phyloP scores from a whole-genome alignment of 306 rosid genomes.

The Potentilla sterilis region DNA sequence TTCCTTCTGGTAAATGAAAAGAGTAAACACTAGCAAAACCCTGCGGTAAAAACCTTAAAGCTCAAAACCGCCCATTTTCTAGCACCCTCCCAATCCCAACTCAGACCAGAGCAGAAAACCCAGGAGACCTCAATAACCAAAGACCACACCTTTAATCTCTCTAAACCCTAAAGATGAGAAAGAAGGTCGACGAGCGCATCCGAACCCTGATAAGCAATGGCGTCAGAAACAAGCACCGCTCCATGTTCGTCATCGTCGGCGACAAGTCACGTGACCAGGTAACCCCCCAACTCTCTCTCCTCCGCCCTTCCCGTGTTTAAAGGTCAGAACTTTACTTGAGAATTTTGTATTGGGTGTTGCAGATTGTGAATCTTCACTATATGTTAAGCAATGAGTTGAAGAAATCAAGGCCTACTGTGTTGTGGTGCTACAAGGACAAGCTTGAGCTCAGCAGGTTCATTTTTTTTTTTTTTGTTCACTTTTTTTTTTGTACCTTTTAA shows the following conservation, averaged over 20 bases:
- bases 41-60: neutral
- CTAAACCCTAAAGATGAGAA: slow-evolving; percentile 51
- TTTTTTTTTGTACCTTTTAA: neutral
- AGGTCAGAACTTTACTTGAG: neutral
- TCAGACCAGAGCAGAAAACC: neutral
- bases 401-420: slow-evolving; percentile 68
- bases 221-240: slow-evolving; percentile 74
- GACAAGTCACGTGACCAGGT: slow-evolving; percentile 98
- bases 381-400: slow-evolving; percentile 78
- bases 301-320: neutral
- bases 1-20: neutral
- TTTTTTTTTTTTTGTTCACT: neutral
- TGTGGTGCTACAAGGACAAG: slow-evolving; percentile 94
- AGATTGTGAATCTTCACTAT: slow-evolving; percentile 91
- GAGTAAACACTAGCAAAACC: neutral
- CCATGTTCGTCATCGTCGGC: slow-evolving; percentile 83
- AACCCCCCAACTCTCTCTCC: neutral
- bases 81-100: neutral
- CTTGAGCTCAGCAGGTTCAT: slow-evolving; percentile 87
- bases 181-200: slow-evolving; percentile 91
- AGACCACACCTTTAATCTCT: neutral
- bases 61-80: neutral
- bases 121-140: neutral
- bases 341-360: slow-evolving; percentile 9
- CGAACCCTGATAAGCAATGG: slow-evolving; percentile 92